Evolutionary conservation across 2,329 filamentous ascomycete species (phyloP), one percentile per base, ranked within the genome.

Genomic region (Ustulina deusta): DNA sequence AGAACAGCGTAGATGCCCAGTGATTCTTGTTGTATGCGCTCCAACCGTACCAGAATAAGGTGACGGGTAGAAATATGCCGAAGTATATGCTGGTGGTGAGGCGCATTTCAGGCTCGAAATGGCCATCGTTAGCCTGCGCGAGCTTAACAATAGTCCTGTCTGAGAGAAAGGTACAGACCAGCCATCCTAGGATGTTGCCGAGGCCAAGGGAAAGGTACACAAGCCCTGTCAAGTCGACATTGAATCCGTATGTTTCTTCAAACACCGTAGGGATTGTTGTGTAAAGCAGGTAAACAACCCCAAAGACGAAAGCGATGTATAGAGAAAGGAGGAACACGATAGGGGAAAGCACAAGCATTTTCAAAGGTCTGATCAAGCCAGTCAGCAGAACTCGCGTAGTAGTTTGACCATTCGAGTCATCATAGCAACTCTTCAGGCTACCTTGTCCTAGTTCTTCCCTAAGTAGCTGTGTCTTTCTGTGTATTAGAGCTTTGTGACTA

Each of bases 141-240:
- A 80, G 79, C 7, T 74, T 73, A 6, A 83, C 74, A 13, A 83
- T 79, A 0, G 76, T 79, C 10, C 72, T 73, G 71, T 84, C 77
- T 25, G 34, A 60, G 57, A 51, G 22, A n/a, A 51, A 27, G 9
- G 57, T 60, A 55, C 73, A 57, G 15, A 60, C 57, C 3, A 60
- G 3, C 57, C 57, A 60, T 6, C 57, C 57, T 2, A 60, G 32
- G 15, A 75, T 72, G 69, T 63, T 79, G 62, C 69, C 81, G 57
- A 74, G 75, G 63, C 83, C 80, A 3, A 87, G 81, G 44, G 88
- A 87, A 0, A 88, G 84, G 4, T 83, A 83, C n/a, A 83, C 77
- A 25, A 88, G 75, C 2, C 74, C 77, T 0, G 75, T 73, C 6
- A 69, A 54, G 0, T 68, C 70, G 0, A 68, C 66, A 1, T 46